Evolutionary conservation across 129 eudicot genomes (phyloP).

Genomic region (sunflower (Helianthus annuus)): DNA sequence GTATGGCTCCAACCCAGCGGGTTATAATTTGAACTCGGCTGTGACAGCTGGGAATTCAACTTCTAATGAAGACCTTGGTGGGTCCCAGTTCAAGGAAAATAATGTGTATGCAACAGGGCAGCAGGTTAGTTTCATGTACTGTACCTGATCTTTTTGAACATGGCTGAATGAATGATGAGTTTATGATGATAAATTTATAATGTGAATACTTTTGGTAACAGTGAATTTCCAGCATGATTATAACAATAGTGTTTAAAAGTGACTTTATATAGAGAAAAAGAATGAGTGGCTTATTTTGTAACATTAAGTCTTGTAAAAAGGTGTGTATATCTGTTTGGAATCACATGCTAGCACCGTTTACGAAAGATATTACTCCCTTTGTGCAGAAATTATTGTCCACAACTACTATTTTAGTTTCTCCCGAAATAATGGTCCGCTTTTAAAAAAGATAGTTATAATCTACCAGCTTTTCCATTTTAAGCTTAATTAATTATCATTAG

Average conservation of each 20-base stretch:
- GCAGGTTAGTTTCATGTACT: slow-evolving; percentile 60
- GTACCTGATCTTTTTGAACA: not conserved
- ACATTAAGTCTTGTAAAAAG: not conserved
- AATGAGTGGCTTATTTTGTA: not conserved
- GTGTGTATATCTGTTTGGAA: not conserved
- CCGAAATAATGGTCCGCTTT: not conserved
- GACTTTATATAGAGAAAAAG: not conserved
- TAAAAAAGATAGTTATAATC: not conserved
- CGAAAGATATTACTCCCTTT: not conserved
- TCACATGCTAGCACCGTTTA: not conserved
- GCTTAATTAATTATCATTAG: not conserved
- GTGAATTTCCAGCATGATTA: not conserved
- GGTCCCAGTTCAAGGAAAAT: slow-evolving; percentile 73
- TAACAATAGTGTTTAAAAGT: not conserved
- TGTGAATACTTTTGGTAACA: not conserved
- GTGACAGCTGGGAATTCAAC: slow-evolving; percentile 58
- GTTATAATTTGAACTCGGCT: slow-evolving; percentile 51
- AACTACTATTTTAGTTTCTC: not conserved
- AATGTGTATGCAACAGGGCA: slow-evolving; percentile 61
- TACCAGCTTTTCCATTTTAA: not conserved
- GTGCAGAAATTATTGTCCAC: not conserved
- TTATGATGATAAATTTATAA: not conserved
- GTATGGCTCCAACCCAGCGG: slow-evolving; percentile 55
- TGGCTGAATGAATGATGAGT: not conserved
- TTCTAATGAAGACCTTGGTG: slow-evolving; percentile 65